Evolutionary conservation across 2,329 filamentous ascomycete species (phyloP).

Genomic region (Daldinia eschscholtzii): DNA sequence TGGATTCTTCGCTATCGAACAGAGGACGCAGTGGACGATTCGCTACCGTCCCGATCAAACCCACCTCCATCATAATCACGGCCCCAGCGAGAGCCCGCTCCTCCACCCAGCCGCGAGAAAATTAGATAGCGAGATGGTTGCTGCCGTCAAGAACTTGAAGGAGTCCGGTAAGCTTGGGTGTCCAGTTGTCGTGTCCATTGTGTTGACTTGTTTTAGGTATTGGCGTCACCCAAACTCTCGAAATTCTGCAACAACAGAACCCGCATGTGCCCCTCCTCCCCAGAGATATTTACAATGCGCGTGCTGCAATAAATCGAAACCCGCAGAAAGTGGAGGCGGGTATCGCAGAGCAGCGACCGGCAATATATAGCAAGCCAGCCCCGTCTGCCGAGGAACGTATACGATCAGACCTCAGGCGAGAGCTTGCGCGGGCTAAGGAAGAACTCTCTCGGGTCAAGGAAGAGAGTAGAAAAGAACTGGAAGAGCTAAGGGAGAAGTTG

Average conservation of each 20-base stretch:
- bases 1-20: conserved; percentile 77
- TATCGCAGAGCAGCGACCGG: conserved; percentile 70
- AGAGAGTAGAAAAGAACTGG: conserved; percentile 69
- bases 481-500: conserved; percentile 69
- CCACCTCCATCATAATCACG: conserved; percentile 73
- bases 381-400: conserved; percentile 74
- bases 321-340: conserved; percentile 71
- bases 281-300: conserved; percentile 75
- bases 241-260: conserved; percentile 73
- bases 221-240: conserved; percentile 74
- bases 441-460: conserved; percentile 68
- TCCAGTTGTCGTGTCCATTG: conserved; percentile 25
- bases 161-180: conserved; percentile 68
- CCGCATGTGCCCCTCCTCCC: conserved; percentile 73
- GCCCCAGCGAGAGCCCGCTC: conserved; percentile 75
- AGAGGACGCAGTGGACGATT: conserved; percentile 75
- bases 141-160: conserved; percentile 74
- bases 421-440: conserved; percentile 69
- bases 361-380: conserved; percentile 75
- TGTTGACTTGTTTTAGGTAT: conserved; percentile 64
- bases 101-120: conserved; percentile 75
- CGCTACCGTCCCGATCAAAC: conserved; percentile 71
- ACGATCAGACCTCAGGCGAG: conserved; percentile 70
- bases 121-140: conserved; percentile 75
- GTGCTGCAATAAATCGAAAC: conserved; percentile 75